Base-by-base conservation (phyloP, 2,329 filamentous ascomycete genomes). In the Xylaria sp. region DNA sequence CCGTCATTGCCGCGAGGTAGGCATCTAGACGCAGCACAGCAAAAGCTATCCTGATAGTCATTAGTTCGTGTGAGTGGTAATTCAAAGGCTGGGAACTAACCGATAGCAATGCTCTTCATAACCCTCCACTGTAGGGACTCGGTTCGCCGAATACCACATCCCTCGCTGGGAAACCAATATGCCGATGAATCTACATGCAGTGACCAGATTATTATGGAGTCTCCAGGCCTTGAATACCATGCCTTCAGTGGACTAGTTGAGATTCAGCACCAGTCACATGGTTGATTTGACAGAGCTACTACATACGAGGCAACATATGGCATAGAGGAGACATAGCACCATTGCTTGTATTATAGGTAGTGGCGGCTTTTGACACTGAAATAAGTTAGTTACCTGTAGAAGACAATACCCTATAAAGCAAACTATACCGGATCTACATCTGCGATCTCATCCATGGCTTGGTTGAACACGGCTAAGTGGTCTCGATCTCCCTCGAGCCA, bases 21-120 rank as follows among this genome's bases (percentile, higher is more conserved):
- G 74, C 70, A 37, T 76, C 75, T 50, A 76, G 55, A 20, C 75
- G 75, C 25, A 76, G 67, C 18, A 69, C 63, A 25, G 73, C 71
- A 51, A 76, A 76, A 12, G 74, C 75, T 13, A 76, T 56, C 46
- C 70, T 72, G 13, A 9, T 28, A 20, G 28, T 37, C 10, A 37
- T 72, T 12, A 69, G 59, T 63, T 71, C 55, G 12, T 51, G 15
- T 44, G 20, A 34, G n/a, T 25, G 8, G 20, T 23, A 8, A 12
- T 50, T n/a, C 23, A 13, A 1, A 18, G 23, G 12, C 28, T 25
- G 13, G 5, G 9, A 3, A 13, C 41, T 41, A 63, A 75, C 74
- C 74, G 72, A 15, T 74, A 62, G 8, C 70, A 56, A 56, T 67
- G 69, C 20, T 76, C 73, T 20, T 74, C 62, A n/a, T 68, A 9